These are phyloP conservation scores for Spergularia marina DNA, from an alignment of 148 eudicot species.

Conservation along the genomic window DNA sequence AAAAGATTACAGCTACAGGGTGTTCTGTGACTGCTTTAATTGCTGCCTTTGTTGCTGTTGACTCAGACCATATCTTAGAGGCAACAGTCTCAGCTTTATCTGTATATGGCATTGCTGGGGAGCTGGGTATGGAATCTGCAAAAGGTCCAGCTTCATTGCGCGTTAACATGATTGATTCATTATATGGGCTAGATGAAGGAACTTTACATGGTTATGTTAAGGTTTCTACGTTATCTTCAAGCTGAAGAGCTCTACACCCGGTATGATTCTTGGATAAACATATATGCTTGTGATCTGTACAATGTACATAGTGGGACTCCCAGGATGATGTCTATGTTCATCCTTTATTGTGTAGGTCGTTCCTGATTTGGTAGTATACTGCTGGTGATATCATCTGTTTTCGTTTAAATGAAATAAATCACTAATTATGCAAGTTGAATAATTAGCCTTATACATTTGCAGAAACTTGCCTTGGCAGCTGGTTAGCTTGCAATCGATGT, in stretches of 20 bases:
- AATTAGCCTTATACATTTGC: neutral
- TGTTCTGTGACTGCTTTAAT: slow-evolving; percentile 85
- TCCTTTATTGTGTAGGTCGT: neutral
- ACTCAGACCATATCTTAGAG: slow-evolving; percentile 58
- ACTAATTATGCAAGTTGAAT: neutral
- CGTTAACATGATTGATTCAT: slow-evolving; percentile 69
- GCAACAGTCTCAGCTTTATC: slow-evolving; percentile 77
- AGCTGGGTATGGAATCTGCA: slow-evolving; percentile 59
- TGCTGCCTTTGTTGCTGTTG: slow-evolving; percentile 76
- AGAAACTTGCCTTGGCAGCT: neutral
- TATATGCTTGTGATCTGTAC: neutral
- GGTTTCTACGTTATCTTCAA: slow-evolving; percentile 12
- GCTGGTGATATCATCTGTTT: neutral
- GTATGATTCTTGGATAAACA: neutral
- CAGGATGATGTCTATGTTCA: neutral
- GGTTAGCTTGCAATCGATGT: neutral
- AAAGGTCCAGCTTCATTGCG: slow-evolving; percentile 86
- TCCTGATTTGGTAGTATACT: neutral
- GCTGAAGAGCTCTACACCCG: slow-evolving; percentile 4
- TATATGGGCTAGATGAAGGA: slow-evolving; percentile 63
- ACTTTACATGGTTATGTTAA: slow-evolving; percentile 38
- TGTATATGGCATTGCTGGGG: slow-evolving; percentile 74
- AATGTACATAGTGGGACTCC: neutral
- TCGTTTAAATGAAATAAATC: neutral
- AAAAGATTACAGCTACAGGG: slow-evolving; percentile 78